Evolutionary conservation across 2,329 filamentous ascomycete genomes (phyloP), one percentile per base, ranked within the genome.

Genomic region (Westerdykella sp.): DNA sequence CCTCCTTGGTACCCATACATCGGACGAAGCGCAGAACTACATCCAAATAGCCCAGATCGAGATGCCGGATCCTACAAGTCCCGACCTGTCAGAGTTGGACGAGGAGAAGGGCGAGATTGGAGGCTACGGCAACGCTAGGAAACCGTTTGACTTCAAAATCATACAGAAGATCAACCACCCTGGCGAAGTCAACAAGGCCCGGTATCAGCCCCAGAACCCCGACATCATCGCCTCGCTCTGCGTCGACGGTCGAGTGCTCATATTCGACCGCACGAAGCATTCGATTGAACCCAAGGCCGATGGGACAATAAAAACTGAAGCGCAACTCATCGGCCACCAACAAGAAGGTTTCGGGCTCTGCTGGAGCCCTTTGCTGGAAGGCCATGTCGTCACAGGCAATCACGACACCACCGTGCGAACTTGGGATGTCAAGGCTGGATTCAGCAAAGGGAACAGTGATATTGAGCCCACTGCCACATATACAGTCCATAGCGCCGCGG

Each of bases 231-330:
- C 93, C 3, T 96, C 93, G 0, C 83, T 96, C 70, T 89, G 87
- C 51, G 81, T 87, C 6, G 87, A 96, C 65, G 86, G 87, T 49
- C 84, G 82, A 53, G 86, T 96, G 34, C 81, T 97, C 65, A 82
- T 98, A 54, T 98, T 94, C 71, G 93, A 98, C 71, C 84, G 91
- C 53, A 95, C 91, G 41, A 97, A 96, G 76, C 91, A 97, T 66
- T 84, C 84, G 39, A 80, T 84, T 43, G 74, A 83, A 49, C 89
- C 91, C 6, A 79, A 65, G 44, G 50, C 54, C 30, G 66, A 83
- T 21, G 84, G 84, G 47, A 81, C 76, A 41, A 77, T 89, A 43
- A 87, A 84, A 56, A 84, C 89, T 21, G 87, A 97, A 63, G 83
- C 95, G 44, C 86, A 87, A 62, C 79, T 97, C 21, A 71, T 85